These are phyloP conservation scores for Pseudogymnoascus sp. DNA, from an alignment of 2,329 filamentous ascomycete species.

Conservation along the genomic window DNA sequence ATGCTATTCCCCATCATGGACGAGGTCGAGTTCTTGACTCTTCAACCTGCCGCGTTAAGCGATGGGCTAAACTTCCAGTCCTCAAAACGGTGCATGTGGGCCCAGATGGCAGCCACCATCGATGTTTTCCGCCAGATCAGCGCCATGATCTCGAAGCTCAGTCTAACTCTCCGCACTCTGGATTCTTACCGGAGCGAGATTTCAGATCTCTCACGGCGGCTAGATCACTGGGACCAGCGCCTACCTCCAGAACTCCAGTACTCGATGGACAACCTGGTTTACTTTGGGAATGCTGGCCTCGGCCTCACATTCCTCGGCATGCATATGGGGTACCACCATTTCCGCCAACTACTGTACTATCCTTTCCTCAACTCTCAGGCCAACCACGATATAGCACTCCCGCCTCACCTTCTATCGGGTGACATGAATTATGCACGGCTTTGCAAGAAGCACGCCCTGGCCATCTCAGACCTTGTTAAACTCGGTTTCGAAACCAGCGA, in stretches of 20 bases:
- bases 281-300: constrained; percentile 33
- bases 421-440: constrained; percentile 25
- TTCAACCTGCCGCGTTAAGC: background rate
- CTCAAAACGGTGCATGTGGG: constrained; percentile 17
- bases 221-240: constrained; percentile 32
- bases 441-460: constrained; percentile 33
- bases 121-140: constrained; percentile 17
- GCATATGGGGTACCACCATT: constrained; percentile 42
- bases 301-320: constrained; percentile 39
- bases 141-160: constrained; percentile 13
- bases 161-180: background rate
- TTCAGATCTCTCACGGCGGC: constrained; percentile 26
- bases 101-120: constrained; percentile 20
- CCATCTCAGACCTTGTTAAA: constrained; percentile 33
- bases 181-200: constrained; percentile 2
- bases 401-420: constrained; percentile 12
- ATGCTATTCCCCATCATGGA: constrained; percentile 16
- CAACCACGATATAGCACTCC: constrained; percentile 13
- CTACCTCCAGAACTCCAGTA: constrained; percentile 33
- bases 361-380: constrained; percentile 35
- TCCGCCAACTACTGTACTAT: constrained; percentile 41
- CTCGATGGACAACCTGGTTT: constrained; percentile 34
- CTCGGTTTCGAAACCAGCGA: constrained; percentile 29
- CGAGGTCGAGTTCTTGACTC: constrained; percentile 17
- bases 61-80: background rate